Evolutionary conservation across 345 rosid genomes (phyloP), one percentile per base, ranked within the genome.

Genomic region (Eucalyptus erythrocorys): DNA sequence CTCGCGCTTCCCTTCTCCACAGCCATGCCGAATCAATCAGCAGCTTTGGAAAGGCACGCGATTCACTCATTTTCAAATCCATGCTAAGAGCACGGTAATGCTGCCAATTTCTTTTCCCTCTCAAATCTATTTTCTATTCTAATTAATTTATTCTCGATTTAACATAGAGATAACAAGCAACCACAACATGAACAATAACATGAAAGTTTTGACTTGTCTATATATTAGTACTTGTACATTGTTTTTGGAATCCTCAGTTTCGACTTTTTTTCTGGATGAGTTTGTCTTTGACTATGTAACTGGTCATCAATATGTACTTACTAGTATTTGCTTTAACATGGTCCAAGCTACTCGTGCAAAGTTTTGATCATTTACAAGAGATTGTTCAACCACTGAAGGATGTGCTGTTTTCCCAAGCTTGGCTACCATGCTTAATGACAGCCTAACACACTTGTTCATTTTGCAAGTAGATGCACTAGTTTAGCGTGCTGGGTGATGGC

Each of bases 271-370:
- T 22, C 3, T 55, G 0, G 1, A 2, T 55, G 1, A 22, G 13
- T 1, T 22, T 55, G 30, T 9, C 6, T 4, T 4, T 22, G 12
- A 9, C 0, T 1, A 21, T 55, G 12, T 21, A 3, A 2, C 3
- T 9, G 3, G 1, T 55, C 3, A 0, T 55, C 13, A 55, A 55
- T 55, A 55, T 55, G 1, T 55, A 27, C 13, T 55, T 24, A 2
- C 12, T 55, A 55, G 6, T 55, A 3, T 55, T 55, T 55, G 0
- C 3, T 24, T 55, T 55, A 6, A 8, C 1, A 24, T 55, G 30
- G 1, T 55, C 0, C 1, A 0, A 0, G 1, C 3, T 4, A 55
- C 6, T 55, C 0, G 0, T 4, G 1, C 1, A 55, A 55, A 2
- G 61, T 55, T 55, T 24, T 55, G 1, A 2, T 8, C 13, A 55